Evolutionary conservation across 2,329 filamentous ascomycete species (phyloP), one percentile per base, ranked within the genome.

Genomic region (Venturia pyrina): DNA sequence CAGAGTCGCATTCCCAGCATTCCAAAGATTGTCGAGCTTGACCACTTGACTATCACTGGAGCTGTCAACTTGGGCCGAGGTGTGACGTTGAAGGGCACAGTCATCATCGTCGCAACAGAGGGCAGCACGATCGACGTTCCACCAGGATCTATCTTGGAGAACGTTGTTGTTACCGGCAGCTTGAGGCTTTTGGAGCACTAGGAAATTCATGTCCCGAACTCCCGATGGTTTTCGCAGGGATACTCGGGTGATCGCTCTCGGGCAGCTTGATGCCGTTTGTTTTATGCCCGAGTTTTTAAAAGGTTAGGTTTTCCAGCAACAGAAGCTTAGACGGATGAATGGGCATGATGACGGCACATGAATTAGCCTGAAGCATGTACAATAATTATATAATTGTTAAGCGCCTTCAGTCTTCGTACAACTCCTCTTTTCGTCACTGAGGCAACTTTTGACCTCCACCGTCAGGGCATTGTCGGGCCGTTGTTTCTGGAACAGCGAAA

Each of bases 61-160:
- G 91, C 92, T 57, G 95, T 99, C 78, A 98, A 97, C 82, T 86
- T 99, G 66, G 93, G 93, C 70, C 91, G 95, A 65, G 93, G 93
- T 66, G 95, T 99, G 66, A 96, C 92, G 48, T 84, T 97, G 71
- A 99, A 99, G 87, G 95, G 91, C 69, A 99, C 95, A 40, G 95
- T 99, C 78, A 99, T 99, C 76, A 99, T 99, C 71, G 95, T 99
- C 64, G 95, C 95, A 37, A 97, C 92, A 60, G 95, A 99, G 81
- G 93, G 93, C 71, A 93, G 90, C 83, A 99, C 95, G 69, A 99
- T 99, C 73, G 95, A 99, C 77, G 89, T 99, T 72, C 95, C 95
- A 64, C 93, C 95, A 24, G 95, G 95, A 76, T 97, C 93, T 24
- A 91, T 99, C 73, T 85, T 99, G 67, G 95, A 99, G 85, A 99